Conservation (phyloP, 2,329 filamentous ascomycete genomes). For the Botryosphaeria agaves region DNA sequence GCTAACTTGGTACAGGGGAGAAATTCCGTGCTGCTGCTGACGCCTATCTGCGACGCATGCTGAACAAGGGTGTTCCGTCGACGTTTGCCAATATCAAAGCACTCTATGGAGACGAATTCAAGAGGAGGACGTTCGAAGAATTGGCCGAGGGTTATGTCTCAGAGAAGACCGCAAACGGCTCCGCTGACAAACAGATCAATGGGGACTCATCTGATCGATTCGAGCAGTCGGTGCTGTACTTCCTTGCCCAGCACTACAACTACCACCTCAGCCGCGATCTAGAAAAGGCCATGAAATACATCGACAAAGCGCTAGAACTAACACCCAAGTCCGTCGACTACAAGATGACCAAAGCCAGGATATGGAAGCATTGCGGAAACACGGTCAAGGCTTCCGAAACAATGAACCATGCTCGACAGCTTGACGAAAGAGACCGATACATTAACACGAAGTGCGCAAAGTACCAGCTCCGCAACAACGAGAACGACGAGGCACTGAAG, state of each 20-base stretch:
- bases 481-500: constrained; percentile 69
- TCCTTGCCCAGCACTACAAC: constrained; percentile 93
- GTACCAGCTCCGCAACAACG: constrained; percentile 84
- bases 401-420: constrained; percentile 72
- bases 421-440: constrained; percentile 84
- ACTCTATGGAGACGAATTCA: constrained; percentile 61
- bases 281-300: constrained; percentile 60
- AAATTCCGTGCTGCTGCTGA: constrained; percentile 66
- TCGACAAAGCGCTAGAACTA: constrained; percentile 67
- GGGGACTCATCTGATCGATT: constrained; percentile 41
- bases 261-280: constrained; percentile 78
- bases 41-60: constrained; percentile 64
- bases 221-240: constrained; percentile 70
- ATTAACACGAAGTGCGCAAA: constrained; percentile 98
- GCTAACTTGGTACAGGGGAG: constrained; percentile 36
- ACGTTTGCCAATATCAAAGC: constrained; percentile 95
- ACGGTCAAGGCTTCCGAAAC: constrained; percentile 60
- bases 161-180: constrained; percentile 35
- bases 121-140: constrained; percentile 58
- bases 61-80: constrained; percentile 85
- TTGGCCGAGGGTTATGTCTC: constrained; percentile 65
- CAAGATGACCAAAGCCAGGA: constrained; percentile 86
- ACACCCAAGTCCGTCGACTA: constrained; percentile 75
- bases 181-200: constrained; percentile 28
- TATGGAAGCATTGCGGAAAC: constrained; percentile 82